Conservation (phyloP, 306 rosid species). For the Trifolium fragiferum region DNA sequence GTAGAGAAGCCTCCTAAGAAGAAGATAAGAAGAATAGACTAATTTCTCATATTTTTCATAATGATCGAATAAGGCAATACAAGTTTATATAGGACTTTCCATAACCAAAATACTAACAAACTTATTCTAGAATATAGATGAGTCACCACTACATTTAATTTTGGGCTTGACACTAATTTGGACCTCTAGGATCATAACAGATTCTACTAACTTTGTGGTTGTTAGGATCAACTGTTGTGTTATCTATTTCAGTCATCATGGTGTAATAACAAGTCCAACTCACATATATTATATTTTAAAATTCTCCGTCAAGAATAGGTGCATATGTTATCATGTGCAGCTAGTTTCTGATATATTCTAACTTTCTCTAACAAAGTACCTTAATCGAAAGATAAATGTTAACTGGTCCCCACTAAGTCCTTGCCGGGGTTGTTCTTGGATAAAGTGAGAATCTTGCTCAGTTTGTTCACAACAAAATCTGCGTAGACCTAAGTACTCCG, state of each 20-base stretch:
- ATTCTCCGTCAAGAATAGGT: neutral
- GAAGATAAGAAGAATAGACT: too few relatives aligned
- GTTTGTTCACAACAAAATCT: constrained; percentile 14
- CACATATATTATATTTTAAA: neutral
- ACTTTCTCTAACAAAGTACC: neutral
- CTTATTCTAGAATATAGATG: too few relatives aligned
- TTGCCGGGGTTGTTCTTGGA: constrained; percentile 17
- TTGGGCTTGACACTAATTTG: too few relatives aligned
- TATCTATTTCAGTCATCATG: neutral
- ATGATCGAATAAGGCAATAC: too few relatives aligned
- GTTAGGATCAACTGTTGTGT: constrained; percentile 3
- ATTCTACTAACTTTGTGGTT: neutral
- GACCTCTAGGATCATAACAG: too few relatives aligned
- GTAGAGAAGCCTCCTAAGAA: too few relatives aligned
- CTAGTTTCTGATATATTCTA: constrained; percentile 2
- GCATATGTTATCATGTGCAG: constrained; percentile 16
- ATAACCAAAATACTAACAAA: too few relatives aligned
- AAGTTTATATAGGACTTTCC: too few relatives aligned
- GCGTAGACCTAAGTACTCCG: constrained; percentile 7
- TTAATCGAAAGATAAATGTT: neutral
- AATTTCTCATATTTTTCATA: too few relatives aligned
- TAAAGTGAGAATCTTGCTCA: constrained; percentile 17
- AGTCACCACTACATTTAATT: too few relatives aligned
- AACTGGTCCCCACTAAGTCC: neutral
- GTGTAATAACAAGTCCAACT: neutral